phyloP scores from a whole-genome alignment of 352 stramenopile genomes.

The Globisporangium viniferum region DNA sequence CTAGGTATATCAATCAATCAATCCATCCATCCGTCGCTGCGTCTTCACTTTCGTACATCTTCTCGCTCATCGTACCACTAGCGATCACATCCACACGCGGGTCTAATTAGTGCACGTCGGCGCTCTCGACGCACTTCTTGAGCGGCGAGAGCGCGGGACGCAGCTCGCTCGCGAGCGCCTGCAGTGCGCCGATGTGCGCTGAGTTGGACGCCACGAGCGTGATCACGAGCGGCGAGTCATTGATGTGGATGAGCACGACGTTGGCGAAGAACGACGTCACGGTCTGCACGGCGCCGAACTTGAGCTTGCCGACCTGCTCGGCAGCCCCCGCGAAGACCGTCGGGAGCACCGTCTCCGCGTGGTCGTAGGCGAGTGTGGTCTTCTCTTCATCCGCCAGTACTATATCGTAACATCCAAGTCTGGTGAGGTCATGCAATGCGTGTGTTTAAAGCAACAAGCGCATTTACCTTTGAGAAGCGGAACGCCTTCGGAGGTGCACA shows the following conservation, averaged over 20 bases:
- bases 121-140: conserved; percentile 70
- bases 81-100: too few relatives aligned
- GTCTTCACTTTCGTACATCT: not conserved
- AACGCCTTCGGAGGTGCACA: conserved; percentile 77
- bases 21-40: conserved; percentile 3
- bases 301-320: conserved; percentile 81
- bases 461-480: conserved; percentile 65
- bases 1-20: conserved; percentile 1
- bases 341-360: conserved; percentile 73
- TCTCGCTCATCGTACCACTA: not conserved
- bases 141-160: conserved; percentile 57
- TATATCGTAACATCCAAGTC: conserved; percentile 16
- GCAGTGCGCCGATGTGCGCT: conserved; percentile 54
- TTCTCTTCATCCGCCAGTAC: conserved; percentile 42
- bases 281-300: conserved; percentile 67
- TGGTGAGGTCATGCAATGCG: not conserved
- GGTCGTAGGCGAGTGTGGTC: conserved; percentile 52
- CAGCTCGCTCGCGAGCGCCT: conserved; percentile 54
- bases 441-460: not conserved
- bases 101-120: conserved; percentile 53
- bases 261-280: conserved; percentile 74
- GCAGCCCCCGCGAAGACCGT: conserved; percentile 73
- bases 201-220: conserved; percentile 70
- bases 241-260: conserved; percentile 76
- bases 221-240: conserved; percentile 72